These are phyloP conservation scores for Flaveria linearis DNA, from an alignment of 129 eudicot genomes.

Conservation along the genomic window DNA sequence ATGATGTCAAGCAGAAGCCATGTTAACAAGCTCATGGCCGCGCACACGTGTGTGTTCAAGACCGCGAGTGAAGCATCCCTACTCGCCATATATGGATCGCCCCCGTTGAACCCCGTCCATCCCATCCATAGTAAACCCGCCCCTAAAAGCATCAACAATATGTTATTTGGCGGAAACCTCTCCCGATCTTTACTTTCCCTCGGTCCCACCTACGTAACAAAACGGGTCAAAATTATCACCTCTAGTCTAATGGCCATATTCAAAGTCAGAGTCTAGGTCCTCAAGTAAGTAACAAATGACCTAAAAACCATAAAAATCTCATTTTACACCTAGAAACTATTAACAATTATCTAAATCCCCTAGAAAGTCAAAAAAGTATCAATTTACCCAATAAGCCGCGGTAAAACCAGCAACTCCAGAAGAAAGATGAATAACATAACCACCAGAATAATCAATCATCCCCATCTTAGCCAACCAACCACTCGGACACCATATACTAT, in stretches of 20 bases:
- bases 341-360: no score
- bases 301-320: no score
- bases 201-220: slow-evolving; percentile 60
- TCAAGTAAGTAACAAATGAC: no score
- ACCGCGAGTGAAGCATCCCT: slow-evolving; percentile 77
- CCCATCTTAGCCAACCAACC: slow-evolving; percentile 69
- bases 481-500: slow-evolving; percentile 61
- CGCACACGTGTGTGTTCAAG: slow-evolving; percentile 75
- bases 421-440: slow-evolving; percentile 76
- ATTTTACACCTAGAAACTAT: no score
- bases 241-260: no score
- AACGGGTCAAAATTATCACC: no score
- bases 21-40: slow-evolving; percentile 74
- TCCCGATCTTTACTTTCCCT: slow-evolving; percentile 62
- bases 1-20: slow-evolving; percentile 74
- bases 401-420: slow-evolving; percentile 85
- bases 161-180: slow-evolving; percentile 85
- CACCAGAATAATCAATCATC: slow-evolving; percentile 76
- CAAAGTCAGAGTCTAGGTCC: no score
- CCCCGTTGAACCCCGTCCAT: slow-evolving; percentile 88
- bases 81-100: slow-evolving; percentile 80
- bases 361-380: background rate
- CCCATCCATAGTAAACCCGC: slow-evolving; percentile 93
- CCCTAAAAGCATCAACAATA: slow-evolving; percentile 72
- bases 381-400: slow-evolving; percentile 71